These are phyloP conservation scores for Xylariaceae sp. DNA, from an alignment of 2,329 filamentous ascomycete species.

Conservation along the genomic window DNA sequence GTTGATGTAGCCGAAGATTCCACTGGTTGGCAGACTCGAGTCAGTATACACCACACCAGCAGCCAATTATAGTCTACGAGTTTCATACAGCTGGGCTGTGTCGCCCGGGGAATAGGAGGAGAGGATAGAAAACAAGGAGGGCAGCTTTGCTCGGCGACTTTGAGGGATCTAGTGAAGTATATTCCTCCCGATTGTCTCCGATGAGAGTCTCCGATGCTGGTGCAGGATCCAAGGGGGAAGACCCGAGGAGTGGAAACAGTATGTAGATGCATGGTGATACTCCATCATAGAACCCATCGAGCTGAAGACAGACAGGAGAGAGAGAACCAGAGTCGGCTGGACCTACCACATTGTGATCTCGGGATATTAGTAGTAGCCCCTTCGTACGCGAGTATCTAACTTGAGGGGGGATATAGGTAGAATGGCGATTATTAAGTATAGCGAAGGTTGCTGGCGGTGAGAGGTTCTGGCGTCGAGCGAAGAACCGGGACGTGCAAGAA, in stretches of 20 bases:
- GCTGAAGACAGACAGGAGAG: constrained; percentile 3
- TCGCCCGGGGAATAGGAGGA: neutral
- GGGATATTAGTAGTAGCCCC: constrained; percentile 4
- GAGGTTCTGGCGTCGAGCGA: constrained; percentile 1
- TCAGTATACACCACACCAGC: constrained; percentile 24
- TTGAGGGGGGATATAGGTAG: constrained; percentile 2
- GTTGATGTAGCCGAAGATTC: constrained; percentile 98
- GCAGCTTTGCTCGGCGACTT: neutral
- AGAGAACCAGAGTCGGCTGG: constrained; percentile 14
- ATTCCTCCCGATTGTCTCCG: neutral
- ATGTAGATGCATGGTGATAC: neutral
- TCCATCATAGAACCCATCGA: neutral
- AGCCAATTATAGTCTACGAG: constrained; percentile 7
- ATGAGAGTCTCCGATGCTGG: constrained; percentile 7
- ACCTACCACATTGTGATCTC: constrained; percentile 34
- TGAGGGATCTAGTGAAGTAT: constrained; percentile 2
- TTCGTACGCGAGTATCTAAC: constrained; percentile 16
- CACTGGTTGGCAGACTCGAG: constrained; percentile 47
- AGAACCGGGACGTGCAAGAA: neutral
- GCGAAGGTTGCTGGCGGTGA: neutral
- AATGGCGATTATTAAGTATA: constrained; percentile 7
- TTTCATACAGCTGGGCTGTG: neutral
- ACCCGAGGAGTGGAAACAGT: neutral
- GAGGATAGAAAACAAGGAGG: neutral
- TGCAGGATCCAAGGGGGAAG: constrained; percentile 1